phyloP scores from a whole-genome alignment of 1,284 basidiomycete species.

The Cryptococcus sp. region DNA sequence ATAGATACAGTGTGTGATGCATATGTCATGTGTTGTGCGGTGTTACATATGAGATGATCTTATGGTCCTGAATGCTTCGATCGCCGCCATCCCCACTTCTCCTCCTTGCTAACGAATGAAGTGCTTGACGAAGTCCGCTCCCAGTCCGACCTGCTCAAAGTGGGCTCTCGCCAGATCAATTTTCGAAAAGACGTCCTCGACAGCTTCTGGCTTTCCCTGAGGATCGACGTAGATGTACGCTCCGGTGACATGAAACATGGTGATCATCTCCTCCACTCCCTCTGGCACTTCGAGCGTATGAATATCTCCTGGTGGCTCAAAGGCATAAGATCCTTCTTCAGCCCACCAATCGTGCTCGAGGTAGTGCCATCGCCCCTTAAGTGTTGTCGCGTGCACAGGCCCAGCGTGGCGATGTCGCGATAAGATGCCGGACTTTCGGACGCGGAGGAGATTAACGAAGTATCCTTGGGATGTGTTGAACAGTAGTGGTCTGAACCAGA shows the following conservation, averaged over 20 bases:
- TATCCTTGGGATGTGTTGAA: constrained; percentile 28
- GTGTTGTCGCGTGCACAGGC: constrained; percentile 27
- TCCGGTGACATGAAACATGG: constrained; percentile 29
- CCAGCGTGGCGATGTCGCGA: constrained; percentile 29
- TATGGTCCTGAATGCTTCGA: not conserved
- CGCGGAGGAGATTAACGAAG: constrained; percentile 31
- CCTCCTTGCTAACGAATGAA: constrained; percentile 15
- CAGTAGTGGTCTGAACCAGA: constrained; percentile 28
- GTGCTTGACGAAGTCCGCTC: constrained; percentile 25
- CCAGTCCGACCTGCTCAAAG: constrained; percentile 27
- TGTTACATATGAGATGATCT: not conserved
- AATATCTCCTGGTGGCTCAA: constrained; percentile 28
- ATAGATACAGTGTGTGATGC: too few species aligned
- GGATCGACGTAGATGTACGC: constrained; percentile 28
- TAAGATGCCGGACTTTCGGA: constrained; percentile 28
- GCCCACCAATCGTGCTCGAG: constrained; percentile 33
- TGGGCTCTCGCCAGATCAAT: constrained; percentile 26
- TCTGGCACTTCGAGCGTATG: constrained; percentile 30
- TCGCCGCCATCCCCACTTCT: constrained; percentile 2
- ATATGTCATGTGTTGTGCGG: too few species aligned
- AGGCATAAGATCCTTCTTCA: constrained; percentile 27
- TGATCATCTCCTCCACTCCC: constrained; percentile 31
- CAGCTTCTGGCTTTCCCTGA: constrained; percentile 20
- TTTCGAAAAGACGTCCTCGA: constrained; percentile 31
- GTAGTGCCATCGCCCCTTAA: constrained; percentile 29